Base-by-base conservation (phyloP, 1,284 basidiomycete species). In the Trichosporon faecale region DNA sequence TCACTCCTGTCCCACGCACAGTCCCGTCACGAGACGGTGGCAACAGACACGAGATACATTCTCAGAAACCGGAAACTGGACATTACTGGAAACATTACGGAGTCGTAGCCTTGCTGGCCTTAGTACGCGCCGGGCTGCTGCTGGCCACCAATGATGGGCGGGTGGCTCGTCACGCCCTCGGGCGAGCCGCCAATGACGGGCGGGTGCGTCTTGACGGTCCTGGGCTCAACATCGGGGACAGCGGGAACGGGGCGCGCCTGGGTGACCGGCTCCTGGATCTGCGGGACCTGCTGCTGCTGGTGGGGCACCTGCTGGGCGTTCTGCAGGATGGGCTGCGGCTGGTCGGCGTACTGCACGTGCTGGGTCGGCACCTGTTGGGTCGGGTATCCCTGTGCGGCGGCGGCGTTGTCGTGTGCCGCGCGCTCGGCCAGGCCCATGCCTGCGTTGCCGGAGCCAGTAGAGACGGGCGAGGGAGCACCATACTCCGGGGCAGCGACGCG, bases 401-500 rank as follows among this genome's bases (percentile, higher is more conserved):
- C 57, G 4, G 57, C 57, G 27, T 61, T 12, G 29, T 61, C 57
- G 57, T 61, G 57, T 27, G 57, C 57, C 29, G 57, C 57, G 31
- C 57, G 57, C 27, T 61, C 57, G 6, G 57, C 27, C 16, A 61
- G 57, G 8, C 57, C 57, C 57, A 61, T 61, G 55, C 55, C 18
- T 27, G 27, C 55, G 16, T 11, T 11, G 6, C 29, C 27, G 14
- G 29, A 12, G 8, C 27, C 29, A 16, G 27, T 27, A 16, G 44
- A 46, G 29, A n/a, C 27, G 18, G 57, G 57, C 57, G 57, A 61
- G 2, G 57, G 57, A 2, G 57, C 57, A 29, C 57, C 57, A 29
- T 61, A 61, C 57, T 61, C 57, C 16, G 57, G 57, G 29, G 57
- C 57, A 31, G 57, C 57, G 29, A 61, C 57, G 27, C 57, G 49